These are phyloP conservation scores for Priceomyces carsonii DNA, from an alignment of 805 yeast species.

Conservation along the genomic window DNA sequence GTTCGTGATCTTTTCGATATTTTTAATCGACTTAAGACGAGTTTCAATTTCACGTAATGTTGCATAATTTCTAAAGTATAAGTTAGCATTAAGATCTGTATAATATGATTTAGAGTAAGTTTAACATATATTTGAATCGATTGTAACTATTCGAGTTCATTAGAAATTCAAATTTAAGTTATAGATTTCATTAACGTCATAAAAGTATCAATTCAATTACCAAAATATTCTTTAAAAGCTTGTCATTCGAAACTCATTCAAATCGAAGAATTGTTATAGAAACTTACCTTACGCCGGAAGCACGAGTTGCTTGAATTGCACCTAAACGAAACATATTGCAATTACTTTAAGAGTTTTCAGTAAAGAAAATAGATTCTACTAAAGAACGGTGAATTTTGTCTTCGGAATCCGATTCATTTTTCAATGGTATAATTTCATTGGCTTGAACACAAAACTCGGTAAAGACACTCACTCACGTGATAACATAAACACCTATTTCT, in stretches of 20 bases:
- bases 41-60: slow-evolving; percentile 98
- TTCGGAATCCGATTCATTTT: slow-evolving; percentile 10
- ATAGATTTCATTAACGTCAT: too few species aligned
- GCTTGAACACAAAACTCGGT: slow-evolving; percentile 7
- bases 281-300: slow-evolving; percentile 55
- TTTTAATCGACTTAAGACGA: slow-evolving; percentile 97
- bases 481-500: too few species aligned
- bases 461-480: neutral
- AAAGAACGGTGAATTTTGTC: slow-evolving; percentile 2
- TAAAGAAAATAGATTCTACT: slow-evolving; percentile 4
- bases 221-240: too few species aligned
- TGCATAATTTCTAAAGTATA: slow-evolving; percentile 81
- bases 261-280: too few species aligned
- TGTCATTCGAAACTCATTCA: too few species aligned
- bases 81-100: slow-evolving; percentile 25
- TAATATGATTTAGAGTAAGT: too few species aligned
- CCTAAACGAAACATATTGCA: slow-evolving; percentile 55
- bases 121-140: too few species aligned
- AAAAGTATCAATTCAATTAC: too few species aligned
- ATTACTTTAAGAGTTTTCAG: slow-evolving; percentile 4
- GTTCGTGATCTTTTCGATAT: slow-evolving; percentile 98
- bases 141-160: too few species aligned
- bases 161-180: too few species aligned
- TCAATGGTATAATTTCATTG: slow-evolving; percentile 20
- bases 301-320: slow-evolving; percentile 52